Percentiles rank a stretch among this genome's conserved stretches.
Conservation (phyloP, 495 filamentous ascomycete genomes). For the Penicillium pancosmium region DNA sequence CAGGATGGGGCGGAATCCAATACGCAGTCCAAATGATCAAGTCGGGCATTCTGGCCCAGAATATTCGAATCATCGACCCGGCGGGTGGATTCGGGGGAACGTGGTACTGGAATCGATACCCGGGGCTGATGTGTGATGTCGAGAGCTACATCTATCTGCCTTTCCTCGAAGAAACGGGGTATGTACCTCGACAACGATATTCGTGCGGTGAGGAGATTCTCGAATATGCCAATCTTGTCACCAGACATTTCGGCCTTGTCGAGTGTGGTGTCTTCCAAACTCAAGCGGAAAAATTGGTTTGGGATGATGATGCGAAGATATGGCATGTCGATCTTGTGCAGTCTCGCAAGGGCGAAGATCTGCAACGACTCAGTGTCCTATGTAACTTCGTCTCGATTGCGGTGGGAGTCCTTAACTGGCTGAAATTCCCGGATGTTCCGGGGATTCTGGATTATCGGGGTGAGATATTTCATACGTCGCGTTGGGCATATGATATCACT, state of each 20-base stretch:
- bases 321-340: not conserved
- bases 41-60: conserved; percentile 41
- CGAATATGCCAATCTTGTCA: conserved; percentile 29
- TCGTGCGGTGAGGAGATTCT: conserved; percentile 24
- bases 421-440: conserved; percentile 31
- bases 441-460: conserved; percentile 25
- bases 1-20: conserved; percentile 53
- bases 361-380: not conserved
- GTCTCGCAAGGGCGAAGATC: not conserved
- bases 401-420: conserved; percentile 16
- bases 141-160: conserved; percentile 49
- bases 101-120: conserved; percentile 51
- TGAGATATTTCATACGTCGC: conserved; percentile 42
- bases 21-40: conserved; percentile 54
- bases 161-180: conserved; percentile 62
- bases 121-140: conserved; percentile 36
- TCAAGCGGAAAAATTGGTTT: conserved; percentile 2
- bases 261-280: conserved; percentile 49
- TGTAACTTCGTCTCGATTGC: conserved; percentile 27
- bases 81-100: conserved; percentile 49
- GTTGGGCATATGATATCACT: conserved; percentile 49
- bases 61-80: conserved; percentile 54
- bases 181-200: conserved; percentile 49
- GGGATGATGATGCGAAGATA: conserved; percentile 8
- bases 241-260: conserved; percentile 43